Evolutionary conservation across 768 basidiomycete genomes (phyloP).

Genomic region (Auriculariales sp.): DNA sequence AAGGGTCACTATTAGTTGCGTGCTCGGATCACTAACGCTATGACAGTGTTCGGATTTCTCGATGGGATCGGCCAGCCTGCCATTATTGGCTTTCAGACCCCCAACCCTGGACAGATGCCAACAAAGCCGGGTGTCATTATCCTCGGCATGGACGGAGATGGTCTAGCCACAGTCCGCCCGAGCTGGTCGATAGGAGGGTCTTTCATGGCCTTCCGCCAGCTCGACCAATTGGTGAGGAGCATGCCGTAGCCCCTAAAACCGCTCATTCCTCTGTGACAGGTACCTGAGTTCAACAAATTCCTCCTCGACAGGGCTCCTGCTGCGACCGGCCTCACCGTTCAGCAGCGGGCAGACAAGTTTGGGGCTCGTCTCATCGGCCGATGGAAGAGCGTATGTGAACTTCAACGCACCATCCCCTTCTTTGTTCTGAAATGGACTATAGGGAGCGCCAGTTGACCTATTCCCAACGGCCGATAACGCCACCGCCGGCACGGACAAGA

Average conservation of each 20-base stretch:
- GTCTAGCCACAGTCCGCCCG: background rate
- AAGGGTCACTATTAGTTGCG: background rate
- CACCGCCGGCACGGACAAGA: background rate
- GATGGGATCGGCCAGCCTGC: background rate
- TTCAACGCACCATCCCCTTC: background rate
- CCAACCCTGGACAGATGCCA: background rate
- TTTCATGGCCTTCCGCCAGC: conserved; percentile 1
- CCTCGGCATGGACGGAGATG: background rate
- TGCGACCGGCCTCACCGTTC: background rate
- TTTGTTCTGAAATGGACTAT: background rate
- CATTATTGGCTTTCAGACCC: background rate
- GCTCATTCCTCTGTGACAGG: background rate
- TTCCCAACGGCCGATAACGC: background rate
- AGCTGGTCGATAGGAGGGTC: background rate
- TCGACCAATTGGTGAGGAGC: background rate
- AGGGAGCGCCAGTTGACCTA: background rate
- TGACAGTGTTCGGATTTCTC: background rate
- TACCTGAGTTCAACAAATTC: background rate
- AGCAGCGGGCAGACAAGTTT: background rate
- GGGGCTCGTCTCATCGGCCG: background rate
- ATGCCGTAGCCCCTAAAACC: background rate
- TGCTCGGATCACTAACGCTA: background rate
- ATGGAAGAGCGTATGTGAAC: background rate
- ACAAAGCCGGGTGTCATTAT: background rate
- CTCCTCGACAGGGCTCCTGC: background rate